phyloP scores from a whole-genome alignment of 2,329 filamentous ascomycete genomes.

The Neoarthrinium moseri region DNA sequence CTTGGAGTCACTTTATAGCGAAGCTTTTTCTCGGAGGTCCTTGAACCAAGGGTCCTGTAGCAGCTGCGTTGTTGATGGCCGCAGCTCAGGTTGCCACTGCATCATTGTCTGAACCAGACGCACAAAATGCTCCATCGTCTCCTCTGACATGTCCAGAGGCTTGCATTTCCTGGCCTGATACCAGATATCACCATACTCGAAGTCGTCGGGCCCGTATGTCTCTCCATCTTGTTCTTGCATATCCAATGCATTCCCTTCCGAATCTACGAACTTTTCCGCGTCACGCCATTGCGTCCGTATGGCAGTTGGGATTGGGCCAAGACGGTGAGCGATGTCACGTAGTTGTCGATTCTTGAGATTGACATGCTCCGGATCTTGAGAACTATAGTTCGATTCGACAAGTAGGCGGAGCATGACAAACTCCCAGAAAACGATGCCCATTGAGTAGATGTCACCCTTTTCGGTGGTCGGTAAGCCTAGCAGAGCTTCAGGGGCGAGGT shows the following conservation, averaged over 20 bases:
- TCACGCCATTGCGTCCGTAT: background rate
- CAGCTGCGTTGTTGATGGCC: background rate
- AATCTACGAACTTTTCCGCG: background rate
- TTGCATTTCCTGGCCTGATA: background rate
- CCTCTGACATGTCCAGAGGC: background rate
- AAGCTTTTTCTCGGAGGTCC: too few relatives aligned
- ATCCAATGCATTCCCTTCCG: background rate
- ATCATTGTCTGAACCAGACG: background rate
- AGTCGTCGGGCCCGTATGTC: background rate
- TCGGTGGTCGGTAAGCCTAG: background rate
- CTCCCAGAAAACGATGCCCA: conserved; percentile 2
- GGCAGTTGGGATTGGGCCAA: background rate
- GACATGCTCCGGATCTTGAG: background rate
- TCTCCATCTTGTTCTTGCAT: background rate
- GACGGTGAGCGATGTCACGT: background rate
- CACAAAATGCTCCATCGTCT: background rate
- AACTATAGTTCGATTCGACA: background rate
- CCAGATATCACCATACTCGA: background rate
- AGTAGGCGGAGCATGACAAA: background rate
- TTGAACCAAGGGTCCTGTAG: background rate
- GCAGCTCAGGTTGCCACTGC: background rate
- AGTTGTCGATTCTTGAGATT: background rate
- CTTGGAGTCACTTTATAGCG: too few relatives aligned
- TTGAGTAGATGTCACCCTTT: background rate
- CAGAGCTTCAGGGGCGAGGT: background rate